Conservation (phyloP, 768 basidiomycete species). For the Mycena crocata region DNA sequence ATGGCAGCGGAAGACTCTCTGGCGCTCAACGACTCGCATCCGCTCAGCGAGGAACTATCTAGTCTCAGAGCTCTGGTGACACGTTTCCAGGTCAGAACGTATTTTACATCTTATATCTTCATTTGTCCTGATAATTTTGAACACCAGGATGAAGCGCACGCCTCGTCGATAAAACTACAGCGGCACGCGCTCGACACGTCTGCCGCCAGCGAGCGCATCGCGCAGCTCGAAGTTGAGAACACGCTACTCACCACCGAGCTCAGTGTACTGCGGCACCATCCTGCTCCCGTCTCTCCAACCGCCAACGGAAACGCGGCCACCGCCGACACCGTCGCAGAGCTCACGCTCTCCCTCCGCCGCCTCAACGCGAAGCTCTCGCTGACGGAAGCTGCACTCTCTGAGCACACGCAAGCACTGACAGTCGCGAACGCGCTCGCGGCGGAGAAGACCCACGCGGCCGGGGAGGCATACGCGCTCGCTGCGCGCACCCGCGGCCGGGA, state of each 20-base stretch:
- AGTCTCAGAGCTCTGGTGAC: constrained; percentile 4
- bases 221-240: constrained; percentile 58
- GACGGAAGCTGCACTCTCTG: constrained; percentile 66
- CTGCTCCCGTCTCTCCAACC: constrained; percentile 43
- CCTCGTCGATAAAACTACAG: constrained; percentile 61
- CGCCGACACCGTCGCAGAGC: constrained; percentile 46
- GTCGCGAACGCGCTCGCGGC: constrained; percentile 55
- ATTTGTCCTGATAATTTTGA: neutral
- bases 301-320: too few relatives aligned
- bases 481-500: constrained; percentile 65
- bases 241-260: constrained; percentile 53
- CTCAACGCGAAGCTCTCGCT: constrained; percentile 75
- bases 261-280: constrained; percentile 50
- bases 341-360: constrained; percentile 76
- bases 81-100: constrained; percentile 21
- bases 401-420: constrained; percentile 61
- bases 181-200: constrained; percentile 56
- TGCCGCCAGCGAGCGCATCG: constrained; percentile 45
- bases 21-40: constrained; percentile 21
- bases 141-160: constrained; percentile 59
- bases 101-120: rapidly evolving
- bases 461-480: constrained; percentile 67
- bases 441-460: constrained; percentile 55
- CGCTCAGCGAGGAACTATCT: constrained; percentile 24
- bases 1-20: neutral